Base-by-base conservation (phyloP, 305 asterid species). In the Salvia sclarea region DNA sequence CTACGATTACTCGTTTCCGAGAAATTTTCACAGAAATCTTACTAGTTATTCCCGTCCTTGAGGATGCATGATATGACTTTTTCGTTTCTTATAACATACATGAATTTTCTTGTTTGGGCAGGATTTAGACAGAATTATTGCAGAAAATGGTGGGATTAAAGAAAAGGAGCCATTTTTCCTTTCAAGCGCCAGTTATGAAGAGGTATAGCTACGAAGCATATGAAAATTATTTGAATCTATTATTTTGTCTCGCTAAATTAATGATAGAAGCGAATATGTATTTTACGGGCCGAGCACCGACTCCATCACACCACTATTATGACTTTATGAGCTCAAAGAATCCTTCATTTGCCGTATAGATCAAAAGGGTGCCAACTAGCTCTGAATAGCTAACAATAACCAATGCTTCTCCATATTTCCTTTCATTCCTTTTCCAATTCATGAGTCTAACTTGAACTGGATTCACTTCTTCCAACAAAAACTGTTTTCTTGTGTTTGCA, bases 111-210 rank as follows among this genome's bases (percentile, higher is more conserved):
- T 61, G 48, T 59, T 64, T 21, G 68, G 64, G 68, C 88, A 93
- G 98, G 96, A 89, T 74, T 76, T 94, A 49, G 90, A 89, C 73
- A 87, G 97, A 79, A 87, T 94, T 45, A 12, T 87, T 45, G 77
- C 82, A 56, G 84, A 82, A 48, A 91, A 85, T 71, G 86, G 86
- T n/a, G 99, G 96, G 72, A 56, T 85, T 69, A 78, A 78, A 55
- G 97, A 89, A 64, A 83, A 83, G 64, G 99, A 91, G 70, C 99
- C 96, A 65, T 94, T 94, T 81, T 84, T 64, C 64, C 95, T 94
- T 66, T 77, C 86, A 31, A 80, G 70, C 64, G 40, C 78, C 61
- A 58, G 76, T 74, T 80, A 64, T 65, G 88, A 81, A 71, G 86
- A 90, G 92, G 93, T 88, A 84, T 56, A 3, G 33, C 6, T 71